phyloP scores from a whole-genome alignment of 116 monocot genomes.

The Phalaenopsis hybrid region DNA sequence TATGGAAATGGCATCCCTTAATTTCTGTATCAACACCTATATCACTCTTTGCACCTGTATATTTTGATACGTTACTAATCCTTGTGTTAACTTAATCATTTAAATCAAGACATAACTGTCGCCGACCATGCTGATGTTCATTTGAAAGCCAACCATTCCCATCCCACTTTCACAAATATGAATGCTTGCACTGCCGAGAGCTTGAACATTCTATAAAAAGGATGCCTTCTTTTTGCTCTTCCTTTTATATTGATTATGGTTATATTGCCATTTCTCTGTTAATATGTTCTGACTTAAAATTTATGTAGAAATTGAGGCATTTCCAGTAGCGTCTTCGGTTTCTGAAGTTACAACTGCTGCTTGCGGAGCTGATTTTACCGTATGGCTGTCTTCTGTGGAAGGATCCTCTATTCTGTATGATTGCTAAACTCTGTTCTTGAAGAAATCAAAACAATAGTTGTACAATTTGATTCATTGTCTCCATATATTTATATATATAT shows the following conservation, averaged over 20 bases:
- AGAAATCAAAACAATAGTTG: background rate
- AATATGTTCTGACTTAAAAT: background rate
- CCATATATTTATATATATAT: background rate
- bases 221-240: too few species aligned
- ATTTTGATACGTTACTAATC: background rate
- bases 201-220: too few species aligned
- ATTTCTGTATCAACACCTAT: too few species aligned
- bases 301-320: conserved; percentile 72
- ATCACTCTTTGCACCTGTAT: background rate
- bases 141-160: background rate
- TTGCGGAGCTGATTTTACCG: conserved; percentile 93
- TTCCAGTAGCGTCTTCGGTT: conserved; percentile 63
- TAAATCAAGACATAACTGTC: background rate
- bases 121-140: background rate
- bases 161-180: background rate
- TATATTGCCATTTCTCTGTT: background rate
- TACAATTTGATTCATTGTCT: background rate
- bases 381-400: conserved; percentile 86
- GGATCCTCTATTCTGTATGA: conserved; percentile 95
- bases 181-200: too few species aligned
- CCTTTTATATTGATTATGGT: too few species aligned
- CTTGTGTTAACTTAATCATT: background rate
- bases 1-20: too few species aligned
- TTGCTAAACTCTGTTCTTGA: background rate
- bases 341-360: conserved; percentile 61